Base-by-base conservation (phyloP, 441 rosid species). In the Croton laevigatus region DNA sequence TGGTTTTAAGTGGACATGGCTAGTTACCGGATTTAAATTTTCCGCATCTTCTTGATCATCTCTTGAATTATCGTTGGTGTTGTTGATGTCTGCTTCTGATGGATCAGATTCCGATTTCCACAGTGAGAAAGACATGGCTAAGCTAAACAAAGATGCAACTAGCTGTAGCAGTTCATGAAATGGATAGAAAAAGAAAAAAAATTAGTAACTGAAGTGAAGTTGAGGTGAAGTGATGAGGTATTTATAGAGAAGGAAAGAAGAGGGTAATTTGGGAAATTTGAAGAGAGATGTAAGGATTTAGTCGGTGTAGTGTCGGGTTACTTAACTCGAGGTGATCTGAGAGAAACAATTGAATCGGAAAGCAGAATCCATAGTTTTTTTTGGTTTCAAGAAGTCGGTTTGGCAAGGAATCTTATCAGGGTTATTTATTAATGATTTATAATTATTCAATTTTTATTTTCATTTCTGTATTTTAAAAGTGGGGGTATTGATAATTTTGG, bases 1-100 rank as follows among this genome's bases (percentile, higher is more conserved):
- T 0, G 81, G 87, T 67, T 72, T 81, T n/a, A 88, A 10, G 69
- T 23, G 23, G 65, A 86, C 64, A 76, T 81, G 87, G 69, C 75
- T 85, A 1, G 81, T 76, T 1, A 80, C 81, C 1, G 10, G 4
- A n/a, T 62, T 71, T 1, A 23, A 27, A 53, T 55, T 51, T 61
- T 72, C 81, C 42, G 34, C 54, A 6, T 71, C 80, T 23, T 80
- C 79, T n/a, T 73, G 70, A 2, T 75, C 80, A 53, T 76, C 82
- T 0, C n/a, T 34, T 4, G 20, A 62, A 11, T 37, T 62, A 19
- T 22, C 14, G 58, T n/a, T 23, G 72, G 4, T 49, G 7, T 0
- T 27, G 70, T 11, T 40, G 19, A 45, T 48, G 36, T 70, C 71
- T 6, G 71, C 59, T 55, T 78, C 61, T 9, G 78, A 22, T 17